Base-by-base conservation (phyloP, 1,284 basidiomycete species). In the Coniferiporia sulphurascens region DNA sequence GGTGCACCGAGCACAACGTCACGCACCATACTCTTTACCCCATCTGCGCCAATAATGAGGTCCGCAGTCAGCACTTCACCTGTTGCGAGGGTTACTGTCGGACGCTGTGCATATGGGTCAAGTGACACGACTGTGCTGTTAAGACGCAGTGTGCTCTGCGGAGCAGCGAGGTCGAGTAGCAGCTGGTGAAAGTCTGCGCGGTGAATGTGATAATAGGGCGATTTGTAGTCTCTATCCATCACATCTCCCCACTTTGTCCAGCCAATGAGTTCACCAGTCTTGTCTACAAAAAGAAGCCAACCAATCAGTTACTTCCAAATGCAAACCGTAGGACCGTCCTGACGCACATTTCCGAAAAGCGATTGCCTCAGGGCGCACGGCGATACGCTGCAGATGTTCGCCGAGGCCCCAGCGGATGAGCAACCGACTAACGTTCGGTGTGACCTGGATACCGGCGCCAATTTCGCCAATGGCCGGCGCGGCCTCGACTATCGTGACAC, bases 11-110 rank as follows among this genome's bases (percentile, higher is more conserved):
- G 63, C 32, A 85, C 78, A 7, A 74, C 70, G 46, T 77, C 71
- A 54, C 86, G 78, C 7, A 83, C 69, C 48, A 77, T 64, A 64
- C 84, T 85, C 66, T 81, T 70, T 17, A 75, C 73, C 13, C 83
- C 83, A 65, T 84, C 83, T 2, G 82, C 82, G 12, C 78, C 82
- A 2, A 85, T 68, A 32, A 85, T 70, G 15, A 84, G 63, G 64
- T 85, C 81, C 0, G 74, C 76, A 7, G 65, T 52, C n/a, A 79
- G 46, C 1, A 63, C 65, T 57, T 75, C 72, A 13, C 78, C 82
- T 44, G 65, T 69, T 22, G 71, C 64, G 44, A 79, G 70, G 0
- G 71, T 76, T 4, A 82, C 70, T 1, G 69, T 67, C 0, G 65
- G 64, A 17, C 52, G 48, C 17, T 71, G 71, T 8, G 66, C 61